These are phyloP conservation scores for Craspedostauros australis DNA, from an alignment of 108 stramenopile species.

Conservation along the genomic window DNA sequence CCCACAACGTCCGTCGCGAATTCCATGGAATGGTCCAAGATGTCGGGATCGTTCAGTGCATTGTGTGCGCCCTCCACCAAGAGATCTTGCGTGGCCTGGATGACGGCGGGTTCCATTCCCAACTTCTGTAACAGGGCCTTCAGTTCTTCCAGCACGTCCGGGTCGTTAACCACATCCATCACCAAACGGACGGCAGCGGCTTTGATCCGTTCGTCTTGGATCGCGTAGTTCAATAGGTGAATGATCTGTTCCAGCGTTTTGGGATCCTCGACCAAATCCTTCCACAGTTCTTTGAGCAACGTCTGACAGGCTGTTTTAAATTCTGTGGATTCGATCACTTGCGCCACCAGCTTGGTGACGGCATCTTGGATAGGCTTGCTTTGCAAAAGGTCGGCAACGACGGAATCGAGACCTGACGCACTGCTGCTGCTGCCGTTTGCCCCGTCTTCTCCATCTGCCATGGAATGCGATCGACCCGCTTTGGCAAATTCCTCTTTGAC, in stretches of 20 bases:
- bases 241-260: slow-evolving; percentile 67
- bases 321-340: slow-evolving; percentile 49
- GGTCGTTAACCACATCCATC: slow-evolving; percentile 59
- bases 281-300: slow-evolving; percentile 59
- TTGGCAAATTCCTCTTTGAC: slow-evolving; percentile 10
- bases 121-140: slow-evolving; percentile 54
- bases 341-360: slow-evolving; percentile 28
- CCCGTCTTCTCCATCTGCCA: not conserved
- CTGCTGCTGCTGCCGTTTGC: not conserved
- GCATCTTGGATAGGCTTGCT: slow-evolving; percentile 40
- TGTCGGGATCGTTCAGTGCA: slow-evolving; percentile 78
- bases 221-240: slow-evolving; percentile 53
- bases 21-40: slow-evolving; percentile 87
- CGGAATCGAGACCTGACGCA: slow-evolving; percentile 17
- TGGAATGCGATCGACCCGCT: not conserved
- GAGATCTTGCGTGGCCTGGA: slow-evolving; percentile 53
- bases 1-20: slow-evolving; percentile 87
- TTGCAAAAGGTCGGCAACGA: slow-evolving; percentile 32
- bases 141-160: slow-evolving; percentile 66
- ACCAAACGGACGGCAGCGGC: slow-evolving; percentile 51
- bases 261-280: slow-evolving; percentile 67
- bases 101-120: slow-evolving; percentile 54
- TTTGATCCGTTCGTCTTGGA: slow-evolving; percentile 64
- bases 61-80: slow-evolving; percentile 71
- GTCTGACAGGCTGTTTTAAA: slow-evolving; percentile 56